Percentiles rank a stretch among this genome's conserved stretches.
These are phyloP conservation scores for Neonectria ditissima DNA, from an alignment of 2,329 filamentous ascomycete genomes.

Conservation along the genomic window DNA sequence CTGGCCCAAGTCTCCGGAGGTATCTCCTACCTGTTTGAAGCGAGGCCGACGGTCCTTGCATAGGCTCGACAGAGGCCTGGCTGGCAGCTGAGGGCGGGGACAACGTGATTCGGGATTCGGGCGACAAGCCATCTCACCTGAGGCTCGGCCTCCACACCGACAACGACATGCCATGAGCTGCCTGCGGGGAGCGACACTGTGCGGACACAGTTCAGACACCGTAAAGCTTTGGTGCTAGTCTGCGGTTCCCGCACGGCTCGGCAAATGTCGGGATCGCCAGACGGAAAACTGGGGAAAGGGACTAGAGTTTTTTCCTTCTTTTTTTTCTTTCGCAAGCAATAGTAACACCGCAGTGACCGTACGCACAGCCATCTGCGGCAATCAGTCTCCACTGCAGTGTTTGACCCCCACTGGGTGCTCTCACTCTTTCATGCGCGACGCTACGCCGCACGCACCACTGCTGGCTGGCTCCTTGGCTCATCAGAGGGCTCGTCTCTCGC, in stretches of 20 bases:
- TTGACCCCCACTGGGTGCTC: constrained; percentile 21
- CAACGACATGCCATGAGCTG: constrained; percentile 20
- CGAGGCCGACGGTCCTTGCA: constrained; percentile 16
- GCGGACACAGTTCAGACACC: constrained; percentile 25
- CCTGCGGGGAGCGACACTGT: constrained; percentile 22
- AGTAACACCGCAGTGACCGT: neutral
- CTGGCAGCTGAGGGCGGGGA: constrained; percentile 30
- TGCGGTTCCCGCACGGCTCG: constrained; percentile 39
- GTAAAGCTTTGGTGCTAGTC: neutral
- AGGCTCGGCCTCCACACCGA: constrained; percentile 37
- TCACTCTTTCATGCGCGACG: constrained; percentile 19
- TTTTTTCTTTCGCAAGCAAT: too few relatives aligned
- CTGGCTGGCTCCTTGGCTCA: constrained; percentile 1
- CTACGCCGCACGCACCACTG: constrained; percentile 14
- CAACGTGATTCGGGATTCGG: constrained; percentile 38
- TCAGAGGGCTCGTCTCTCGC: neutral
- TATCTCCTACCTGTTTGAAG: constrained; percentile 25
- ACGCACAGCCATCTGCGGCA: constrained; percentile 2
- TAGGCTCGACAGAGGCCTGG: constrained; percentile 6
- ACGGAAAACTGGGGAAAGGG: constrained; percentile 32
- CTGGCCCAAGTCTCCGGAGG: constrained; percentile 12
- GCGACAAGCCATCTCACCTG: constrained; percentile 41
- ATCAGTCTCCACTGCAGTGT: constrained; percentile 6
- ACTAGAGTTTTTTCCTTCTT: constrained; percentile 10
- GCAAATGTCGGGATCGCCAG: constrained; percentile 40